phyloP scores from a whole-genome alignment of 176 grass and related monocot genomes.

The Secale cereale region DNA sequence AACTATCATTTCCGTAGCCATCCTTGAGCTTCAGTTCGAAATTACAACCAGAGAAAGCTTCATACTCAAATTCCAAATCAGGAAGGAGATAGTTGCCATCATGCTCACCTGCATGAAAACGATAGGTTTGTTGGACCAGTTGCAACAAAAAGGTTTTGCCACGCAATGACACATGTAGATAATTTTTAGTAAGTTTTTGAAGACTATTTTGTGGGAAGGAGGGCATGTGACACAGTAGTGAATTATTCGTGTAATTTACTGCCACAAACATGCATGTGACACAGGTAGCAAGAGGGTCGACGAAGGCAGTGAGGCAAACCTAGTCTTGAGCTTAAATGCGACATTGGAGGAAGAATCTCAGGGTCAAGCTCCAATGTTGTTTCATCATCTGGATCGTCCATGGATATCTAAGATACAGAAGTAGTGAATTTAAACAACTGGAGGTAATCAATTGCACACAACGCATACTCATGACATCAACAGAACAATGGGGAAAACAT shows the following conservation, averaged over 20 bases:
- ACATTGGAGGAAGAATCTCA: not conserved
- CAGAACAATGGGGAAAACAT: not conserved
- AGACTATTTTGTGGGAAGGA: not conserved
- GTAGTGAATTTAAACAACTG: not conserved
- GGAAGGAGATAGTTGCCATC: constrained; percentile 2
- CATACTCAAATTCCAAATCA: constrained; percentile 15
- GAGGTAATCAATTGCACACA: not conserved
- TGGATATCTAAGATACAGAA: not conserved
- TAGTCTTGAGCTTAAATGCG: not conserved
- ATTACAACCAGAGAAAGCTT: constrained; percentile 8
- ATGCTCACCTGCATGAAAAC: constrained; percentile 1
- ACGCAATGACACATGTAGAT: not conserved
- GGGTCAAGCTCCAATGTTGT: not conserved
- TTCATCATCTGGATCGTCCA: not conserved
- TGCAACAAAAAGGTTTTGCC: not conserved
- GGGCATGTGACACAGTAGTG: too few relatives aligned
- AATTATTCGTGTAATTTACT: not conserved
- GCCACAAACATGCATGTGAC: not conserved
- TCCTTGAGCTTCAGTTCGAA: constrained; percentile 26
- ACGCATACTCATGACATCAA: not conserved
- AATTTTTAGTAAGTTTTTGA: not conserved
- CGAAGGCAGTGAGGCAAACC: not conserved
- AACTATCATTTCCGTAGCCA: not conserved
- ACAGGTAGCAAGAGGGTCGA: not conserved
- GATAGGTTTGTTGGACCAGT: not conserved